Base-by-base conservation (phyloP, 495 filamentous ascomycete genomes). In the Talaromyces adpressus region DNA sequence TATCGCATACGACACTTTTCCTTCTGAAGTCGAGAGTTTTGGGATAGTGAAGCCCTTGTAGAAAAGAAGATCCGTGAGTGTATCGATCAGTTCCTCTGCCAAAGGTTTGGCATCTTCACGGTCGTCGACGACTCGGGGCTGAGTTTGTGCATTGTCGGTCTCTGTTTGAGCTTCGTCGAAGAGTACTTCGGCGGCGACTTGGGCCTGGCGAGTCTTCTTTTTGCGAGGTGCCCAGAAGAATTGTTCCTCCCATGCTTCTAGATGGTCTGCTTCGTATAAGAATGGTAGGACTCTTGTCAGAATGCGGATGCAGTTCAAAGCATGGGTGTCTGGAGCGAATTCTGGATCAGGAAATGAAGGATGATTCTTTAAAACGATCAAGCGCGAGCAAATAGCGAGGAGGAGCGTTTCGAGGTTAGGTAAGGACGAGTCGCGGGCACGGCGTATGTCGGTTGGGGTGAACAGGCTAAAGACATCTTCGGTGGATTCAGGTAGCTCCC, bases 381-480 rank as follows among this genome's bases (percentile, higher is more conserved):
- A 82, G 18, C 92, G 88, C 34, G 89, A 89, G 16, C 89, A 91
- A 47, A 94, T 82, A 54, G 90, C 90, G 11, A 91, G 80, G 56
- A 98, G 82, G 51, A 99, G 82, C 6, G 92, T 96, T 76, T 98
- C 93, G 62, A 97, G 84, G 73, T 99, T 99, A 72, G 88, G 84
- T 49, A 94, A 80, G 29, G 93, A 87, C 68, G 86, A 83, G 73
- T 98, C 94, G 68, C 93, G 85, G 39, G 92, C 92, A 65, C 93
- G 87, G 62, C 95, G 90, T 61, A 99, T 93, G 75, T 99, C 94
- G 36, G 90, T 86, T 9, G 93, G 88, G 54, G 93, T 91, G 76
- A 98, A 99, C 60, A 99, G 85, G 66, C 91, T 95, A 80, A 98
- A 98, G 69, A 98, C 87, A 78, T 99, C 94, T 65, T 98, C 94